A percentile compares a stretch with the other conserved stretches of the same genome.
Conservation (phyloP, 108 stramenopile species). For the Skeletonema marinoi region DNA sequence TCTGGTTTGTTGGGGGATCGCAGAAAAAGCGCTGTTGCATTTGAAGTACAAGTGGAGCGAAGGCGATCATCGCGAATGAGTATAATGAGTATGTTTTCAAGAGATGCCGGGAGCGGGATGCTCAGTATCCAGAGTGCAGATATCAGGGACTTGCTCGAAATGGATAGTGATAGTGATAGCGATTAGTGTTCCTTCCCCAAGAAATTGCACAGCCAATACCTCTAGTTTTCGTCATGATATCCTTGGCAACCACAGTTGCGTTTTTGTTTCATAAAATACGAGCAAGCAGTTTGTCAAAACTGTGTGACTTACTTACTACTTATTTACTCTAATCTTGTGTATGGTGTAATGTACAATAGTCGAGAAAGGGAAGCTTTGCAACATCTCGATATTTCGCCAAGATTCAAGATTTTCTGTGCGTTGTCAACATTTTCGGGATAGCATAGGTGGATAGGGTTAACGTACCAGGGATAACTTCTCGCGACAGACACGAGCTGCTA, state of each 20-base stretch:
- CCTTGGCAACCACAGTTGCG: background rate
- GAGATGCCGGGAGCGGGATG: constrained; percentile 22
- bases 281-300: background rate
- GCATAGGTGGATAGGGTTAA: too few species aligned
- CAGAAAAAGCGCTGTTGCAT: constrained; percentile 33
- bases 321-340: too few species aligned
- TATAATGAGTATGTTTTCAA: constrained; percentile 23
- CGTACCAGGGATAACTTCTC: too few species aligned
- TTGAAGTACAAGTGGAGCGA: constrained; percentile 17
- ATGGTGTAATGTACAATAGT: too few species aligned
- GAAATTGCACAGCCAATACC: background rate
- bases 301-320: too few species aligned
- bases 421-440: too few species aligned
- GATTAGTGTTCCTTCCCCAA: background rate
- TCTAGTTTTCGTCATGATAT: background rate
- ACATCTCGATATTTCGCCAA: too few species aligned
- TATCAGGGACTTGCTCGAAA: constrained; percentile 36
- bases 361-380: too few species aligned
- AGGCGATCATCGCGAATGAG: constrained; percentile 35
- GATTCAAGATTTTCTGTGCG: too few species aligned
- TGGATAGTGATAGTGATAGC: constrained; percentile 14
- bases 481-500: too few species aligned
- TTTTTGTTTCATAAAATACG: background rate
- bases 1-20: constrained; percentile 33
- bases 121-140: constrained; percentile 44